Base-by-base conservation (phyloP, 1,284 basidiomycete species). In the Phlebopus sp. region DNA sequence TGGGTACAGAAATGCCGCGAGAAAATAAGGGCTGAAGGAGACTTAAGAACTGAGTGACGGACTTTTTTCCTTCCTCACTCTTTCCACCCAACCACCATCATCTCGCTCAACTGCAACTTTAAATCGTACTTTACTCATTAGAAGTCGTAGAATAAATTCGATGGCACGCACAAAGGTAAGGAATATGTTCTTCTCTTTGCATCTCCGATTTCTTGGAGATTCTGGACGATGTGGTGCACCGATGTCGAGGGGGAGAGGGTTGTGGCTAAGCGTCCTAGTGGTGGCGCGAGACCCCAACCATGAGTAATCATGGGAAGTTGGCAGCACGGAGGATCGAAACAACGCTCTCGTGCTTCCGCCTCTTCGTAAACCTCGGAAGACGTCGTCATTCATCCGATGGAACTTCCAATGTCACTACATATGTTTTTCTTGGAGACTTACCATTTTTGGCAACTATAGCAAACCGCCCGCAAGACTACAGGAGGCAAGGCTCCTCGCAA, bases 401-500 rank as follows among this genome's bases (percentile, higher is more conserved):
- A 62, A 51, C 55, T 56, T 53, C 42, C 49, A 42, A 53, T 62
- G 52, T 63, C 37, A 3, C 37, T 3, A 38, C 11, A 41, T 52
- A 61, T 63, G 60, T 59, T 63, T 63, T 9, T 29, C 10, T 59
- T 36, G 47, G 60, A 55, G 61, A 62, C 58, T 64, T 64, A 59
- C 59, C 58, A 39, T 54, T 53, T 62, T 58, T 71, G 72, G 77
- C 76, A 81, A 73, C 47, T 46, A 30, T 69, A 73, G 79, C 81
- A 82, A 74, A 82, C 81, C 61, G 81, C 81, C 52, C 78, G 81
- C 60, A 82, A 82, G 69, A 80, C 79, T 42, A 81, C 79, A 58
- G 79, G 79, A 65, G 81, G 76, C 54, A 79, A 80, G 69, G 82
- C 79, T 25, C 82, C 83, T 49, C 78, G 81, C 59, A 84, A 83